phyloP scores from a whole-genome alignment of 2,329 filamentous ascomycete genomes.

The Cladobotryum protrusum region DNA sequence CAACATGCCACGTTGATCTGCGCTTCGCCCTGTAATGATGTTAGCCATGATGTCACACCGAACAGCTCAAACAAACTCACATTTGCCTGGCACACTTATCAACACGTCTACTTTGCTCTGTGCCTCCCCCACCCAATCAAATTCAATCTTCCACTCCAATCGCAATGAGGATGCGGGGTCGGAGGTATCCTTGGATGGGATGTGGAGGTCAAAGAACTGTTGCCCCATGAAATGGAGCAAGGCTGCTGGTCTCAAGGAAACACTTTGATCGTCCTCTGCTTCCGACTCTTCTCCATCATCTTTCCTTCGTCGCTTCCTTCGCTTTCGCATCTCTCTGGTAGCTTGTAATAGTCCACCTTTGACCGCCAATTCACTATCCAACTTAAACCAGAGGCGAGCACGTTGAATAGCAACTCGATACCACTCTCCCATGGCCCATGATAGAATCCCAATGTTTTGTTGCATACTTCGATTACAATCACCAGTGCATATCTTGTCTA shows the following conservation, averaged over 20 bases:
- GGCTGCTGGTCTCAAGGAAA: constrained; percentile 29
- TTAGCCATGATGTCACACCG: constrained; percentile 13
- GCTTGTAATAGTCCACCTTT: constrained; percentile 23
- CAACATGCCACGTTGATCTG: constrained; percentile 50
- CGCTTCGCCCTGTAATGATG: constrained; percentile 48
- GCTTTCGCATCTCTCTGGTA: constrained; percentile 18
- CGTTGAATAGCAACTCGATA: constrained; percentile 53
- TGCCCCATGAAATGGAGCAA: constrained; percentile 50
- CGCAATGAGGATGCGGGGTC: constrained; percentile 38
- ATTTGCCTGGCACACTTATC: constrained; percentile 53
- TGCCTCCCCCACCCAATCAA: constrained; percentile 70
- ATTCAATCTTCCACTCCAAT: constrained; percentile 57
- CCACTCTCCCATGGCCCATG: constrained; percentile 66
- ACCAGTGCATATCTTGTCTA: constrained; percentile 36
- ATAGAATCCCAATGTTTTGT: constrained; percentile 53
- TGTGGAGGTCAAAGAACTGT: constrained; percentile 40
- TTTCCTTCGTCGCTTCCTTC: constrained; percentile 19
- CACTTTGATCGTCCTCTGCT: constrained; percentile 1
- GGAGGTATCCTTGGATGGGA: constrained; percentile 28
- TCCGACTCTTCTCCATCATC: constrained; percentile 19
- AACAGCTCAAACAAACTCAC: constrained; percentile 40
- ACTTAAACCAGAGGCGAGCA: constrained; percentile 55
- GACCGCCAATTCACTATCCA: constrained; percentile 42
- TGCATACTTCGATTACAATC: constrained; percentile 39
- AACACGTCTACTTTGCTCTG: constrained; percentile 50